Evolutionary conservation across 2,329 filamentous ascomycete genomes (phyloP), one percentile per base, ranked within the genome.

Genomic region (Paraconiothyrium brasiliense): DNA sequence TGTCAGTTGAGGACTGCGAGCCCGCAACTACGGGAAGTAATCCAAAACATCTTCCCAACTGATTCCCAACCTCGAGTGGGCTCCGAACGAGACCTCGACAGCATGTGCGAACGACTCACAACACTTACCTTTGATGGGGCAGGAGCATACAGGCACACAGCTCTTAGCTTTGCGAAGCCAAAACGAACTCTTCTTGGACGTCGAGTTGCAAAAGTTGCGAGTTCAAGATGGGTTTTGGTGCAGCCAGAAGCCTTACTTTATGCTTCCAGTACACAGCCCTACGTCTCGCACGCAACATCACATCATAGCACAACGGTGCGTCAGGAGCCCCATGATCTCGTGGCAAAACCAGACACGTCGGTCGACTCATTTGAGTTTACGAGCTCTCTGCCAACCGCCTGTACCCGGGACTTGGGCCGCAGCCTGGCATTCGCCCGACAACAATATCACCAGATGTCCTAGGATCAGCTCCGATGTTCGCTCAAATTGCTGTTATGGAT

Each of bases 301-400:
- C 11, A 50, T 50, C 47, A 55, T 20, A 34, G n/a, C 14, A 54
- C 32, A 24, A 47, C 27, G 20, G n/a, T n/a, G 44, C 30, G 44
- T 60, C 58, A 60, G 22, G 13, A 22, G 22, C 1, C 37, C 50
- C 30, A 22, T 60, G 58, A 55, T 49, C 58, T 22, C 54, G 27
- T 30, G 20, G 30, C 37, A 16, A 50, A 34, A 24, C 20, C 43
- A 34, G 44, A 60, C 51, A 60, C 43, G 44, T 60, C 51, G 49
- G 14, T 34, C 30, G 24, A 14, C 35, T 34, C 32, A 37, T 34
- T 13, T n/a, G 24, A 49, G 22, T 35, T 37, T 48, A 16, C 46
- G 16, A 30, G 39, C 11, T 30, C 16, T 27, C 37, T 30, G 34
- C 51, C 51, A 55, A 59, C 27, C 46, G 50, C 49, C 43, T 20